phyloP scores from a whole-genome alignment of 495 filamentous ascomycete genomes.

The Chaetomidium leptoderma region DNA sequence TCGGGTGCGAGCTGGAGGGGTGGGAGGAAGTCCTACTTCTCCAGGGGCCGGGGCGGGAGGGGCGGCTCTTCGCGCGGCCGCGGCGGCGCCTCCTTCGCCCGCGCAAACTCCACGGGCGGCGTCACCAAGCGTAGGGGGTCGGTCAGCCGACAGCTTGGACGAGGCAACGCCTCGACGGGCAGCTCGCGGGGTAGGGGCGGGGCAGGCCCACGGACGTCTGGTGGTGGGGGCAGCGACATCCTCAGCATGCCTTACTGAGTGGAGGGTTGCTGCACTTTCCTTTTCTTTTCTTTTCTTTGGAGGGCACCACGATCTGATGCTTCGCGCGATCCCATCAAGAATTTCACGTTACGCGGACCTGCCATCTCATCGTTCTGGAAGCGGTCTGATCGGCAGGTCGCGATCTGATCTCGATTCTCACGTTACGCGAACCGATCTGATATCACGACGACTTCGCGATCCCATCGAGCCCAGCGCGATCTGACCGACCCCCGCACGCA shows the following conservation, averaged over 20 bases:
- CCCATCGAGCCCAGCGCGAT: neutral
- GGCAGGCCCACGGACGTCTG: slow-evolving; percentile 1
- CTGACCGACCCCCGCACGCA: neutral
- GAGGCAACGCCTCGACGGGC: neutral
- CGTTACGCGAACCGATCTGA: too few species aligned
- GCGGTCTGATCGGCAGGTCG: neutral
- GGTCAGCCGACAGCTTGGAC: slow-evolving; percentile 8
- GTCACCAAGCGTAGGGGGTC: slow-evolving; percentile 30
- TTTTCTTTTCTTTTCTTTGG: neutral
- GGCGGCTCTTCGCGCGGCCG: slow-evolving; percentile 11
- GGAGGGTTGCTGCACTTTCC: neutral
- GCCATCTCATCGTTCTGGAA: neutral
- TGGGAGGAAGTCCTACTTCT: slow-evolving; percentile 14
- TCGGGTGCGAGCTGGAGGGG: slow-evolving; percentile 16
- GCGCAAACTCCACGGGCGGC: slow-evolving; percentile 20
- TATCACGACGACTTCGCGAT: neutral
- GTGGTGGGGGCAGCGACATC: slow-evolving; percentile 30
- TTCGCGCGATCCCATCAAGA: neutral
- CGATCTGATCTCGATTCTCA: neutral
- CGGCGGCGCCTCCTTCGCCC: neutral
- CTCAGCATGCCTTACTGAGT: slow-evolving; percentile 40
- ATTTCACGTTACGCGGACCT: neutral
- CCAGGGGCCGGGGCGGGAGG: slow-evolving; percentile 25
- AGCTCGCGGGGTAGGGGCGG: slow-evolving; percentile 6
- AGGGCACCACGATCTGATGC: neutral